Conservation (phyloP, 2,329 filamentous ascomycete genomes). For the Botrytis medusae region DNA sequence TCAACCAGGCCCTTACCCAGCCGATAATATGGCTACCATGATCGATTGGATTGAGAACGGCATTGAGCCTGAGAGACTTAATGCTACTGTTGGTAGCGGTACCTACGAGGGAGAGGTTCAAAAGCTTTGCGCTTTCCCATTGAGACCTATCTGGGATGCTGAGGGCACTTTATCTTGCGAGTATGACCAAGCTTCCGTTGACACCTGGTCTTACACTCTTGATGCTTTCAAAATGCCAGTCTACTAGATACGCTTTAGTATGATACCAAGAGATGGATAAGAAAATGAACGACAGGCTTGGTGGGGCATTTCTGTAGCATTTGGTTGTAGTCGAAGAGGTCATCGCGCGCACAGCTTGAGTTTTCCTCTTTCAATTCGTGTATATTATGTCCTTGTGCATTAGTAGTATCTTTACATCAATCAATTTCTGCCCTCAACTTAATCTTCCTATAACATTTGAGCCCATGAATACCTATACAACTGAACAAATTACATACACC, state of each 20-base stretch:
- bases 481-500: background rate
- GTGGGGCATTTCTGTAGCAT: background rate
- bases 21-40: constrained; percentile 66
- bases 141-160: constrained; percentile 39
- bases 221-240: constrained; percentile 28
- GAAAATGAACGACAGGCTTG: too few species aligned
- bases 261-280: too few species aligned
- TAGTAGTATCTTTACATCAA: background rate
- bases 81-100: constrained; percentile 41
- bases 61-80: constrained; percentile 41
- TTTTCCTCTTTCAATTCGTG: background rate
- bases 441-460: background rate
- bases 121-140: constrained; percentile 45
- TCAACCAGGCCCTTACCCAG: constrained; percentile 42
- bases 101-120: constrained; percentile 40
- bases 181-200: constrained; percentile 33
- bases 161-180: constrained; percentile 38
- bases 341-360: background rate
- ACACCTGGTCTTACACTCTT: constrained; percentile 38
- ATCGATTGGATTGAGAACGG: constrained; percentile 69
- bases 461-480: background rate
- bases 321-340: background rate
- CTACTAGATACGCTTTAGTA: constrained; percentile 20
- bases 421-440: background rate
- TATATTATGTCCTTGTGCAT: background rate